Base-by-base conservation (phyloP, 768 basidiomycete genomes). In the Gymnopilus junonius region DNA sequence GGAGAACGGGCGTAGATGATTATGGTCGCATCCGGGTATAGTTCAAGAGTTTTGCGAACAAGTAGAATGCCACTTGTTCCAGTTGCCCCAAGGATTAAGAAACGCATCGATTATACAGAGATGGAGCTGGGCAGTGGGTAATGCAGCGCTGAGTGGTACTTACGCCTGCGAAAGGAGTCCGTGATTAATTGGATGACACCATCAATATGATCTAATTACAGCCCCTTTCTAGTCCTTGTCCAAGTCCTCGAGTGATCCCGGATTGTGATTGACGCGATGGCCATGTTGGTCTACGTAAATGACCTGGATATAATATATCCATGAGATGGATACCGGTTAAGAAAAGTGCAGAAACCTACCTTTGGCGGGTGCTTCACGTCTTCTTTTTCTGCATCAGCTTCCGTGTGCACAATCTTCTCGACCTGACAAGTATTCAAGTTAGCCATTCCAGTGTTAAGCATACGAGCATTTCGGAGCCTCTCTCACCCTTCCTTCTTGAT, bases 71-170 rank as follows among this genome's bases (percentile, higher is more conserved):
- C 91, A 35, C 75, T 74, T 14, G 85, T 80, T 1, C 91, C 90
- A 3, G 91, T 93, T 23, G 82, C 87, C 17, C 91, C 91, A n/a
- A 93, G 79, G 61, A 92, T 78, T 58, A 92, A 79, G 60, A 91
- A 68, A 25, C 79, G 86, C 59, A 53, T 60, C 42, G 48, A 31
- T n/a, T 51, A 50, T 29, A n/a, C 8, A 31, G 17, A 51, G 25
- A 29, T 31, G 46, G 17, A 31, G 46, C 14, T 15, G 3, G 12
- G 14, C 7, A 17, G 7, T 50, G 46, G n/a, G 46, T 50, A 31
- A 5, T 50, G 29, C 15, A 27, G 17, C 15, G 4, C 20, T 25
- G 20, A 48, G 11, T 20, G 15, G 7, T 31, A 12, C 0, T 7
- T 17, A 25, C 29, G 8, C 46, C 15, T 31, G 29, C 11, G 29